Evolutionary conservation across 331 rosid genomes (phyloP).

Genomic region (Pyracantha coccinea): DNA sequence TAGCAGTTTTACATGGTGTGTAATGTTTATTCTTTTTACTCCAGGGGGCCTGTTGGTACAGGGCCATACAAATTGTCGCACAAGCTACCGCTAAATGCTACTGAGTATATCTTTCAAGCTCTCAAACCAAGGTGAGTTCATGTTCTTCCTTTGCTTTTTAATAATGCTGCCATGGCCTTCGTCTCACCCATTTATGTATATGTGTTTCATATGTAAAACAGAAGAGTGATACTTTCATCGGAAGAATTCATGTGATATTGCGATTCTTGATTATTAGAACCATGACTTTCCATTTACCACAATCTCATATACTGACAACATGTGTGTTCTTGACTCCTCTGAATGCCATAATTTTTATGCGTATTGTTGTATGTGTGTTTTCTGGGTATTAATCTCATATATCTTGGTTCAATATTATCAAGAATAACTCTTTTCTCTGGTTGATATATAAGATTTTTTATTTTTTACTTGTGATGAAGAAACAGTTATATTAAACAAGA

Average conservation of each 20-base stretch:
- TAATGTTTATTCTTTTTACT: neutral
- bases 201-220: neutral
- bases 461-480: no score
- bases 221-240: neutral
- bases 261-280: neutral
- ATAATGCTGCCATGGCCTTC: neutral
- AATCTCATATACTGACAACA: neutral
- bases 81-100: slow-evolving; percentile 52
- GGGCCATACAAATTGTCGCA: slow-evolving; percentile 39
- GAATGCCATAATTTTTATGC: neutral
- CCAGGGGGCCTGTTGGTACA: slow-evolving; percentile 36
- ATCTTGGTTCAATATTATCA: neutral
- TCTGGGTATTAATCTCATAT: neutral
- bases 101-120: slow-evolving; percentile 62
- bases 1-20: neutral
- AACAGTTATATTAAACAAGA: no score
- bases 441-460: neutral
- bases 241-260: neutral
- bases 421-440: neutral
- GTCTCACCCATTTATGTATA: neutral
- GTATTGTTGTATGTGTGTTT: neutral
- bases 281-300: neutral
- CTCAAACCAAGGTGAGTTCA: slow-evolving; percentile 57
- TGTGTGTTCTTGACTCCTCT: neutral
- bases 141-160: neutral